These are phyloP conservation scores for Climacium dendroides DNA, from an alignment of 225 moss, liverwort and hornwort species.

Conservation along the genomic window DNA sequence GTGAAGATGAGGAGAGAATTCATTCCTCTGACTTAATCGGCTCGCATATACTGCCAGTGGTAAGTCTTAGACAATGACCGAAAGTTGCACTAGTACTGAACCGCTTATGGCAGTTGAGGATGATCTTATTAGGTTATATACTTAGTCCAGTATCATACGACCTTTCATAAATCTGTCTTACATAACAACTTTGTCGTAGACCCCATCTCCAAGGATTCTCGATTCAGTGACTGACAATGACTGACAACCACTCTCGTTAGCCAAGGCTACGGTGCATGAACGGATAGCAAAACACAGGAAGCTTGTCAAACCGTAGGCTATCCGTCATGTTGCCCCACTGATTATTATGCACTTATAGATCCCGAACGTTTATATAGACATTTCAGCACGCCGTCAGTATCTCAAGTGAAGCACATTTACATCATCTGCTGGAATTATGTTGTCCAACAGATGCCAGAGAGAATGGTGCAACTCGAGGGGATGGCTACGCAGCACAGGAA, in stretches of 20 bases:
- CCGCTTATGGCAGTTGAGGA: neutral
- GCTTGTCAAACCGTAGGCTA: neutral
- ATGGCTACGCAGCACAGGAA: conserved; percentile 19
- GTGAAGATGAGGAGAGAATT: neutral
- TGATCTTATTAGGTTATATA: neutral
- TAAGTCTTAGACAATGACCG: neutral
- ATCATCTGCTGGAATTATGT: neutral
- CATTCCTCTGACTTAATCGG: neutral
- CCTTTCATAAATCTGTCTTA: neutral
- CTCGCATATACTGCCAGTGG: neutral
- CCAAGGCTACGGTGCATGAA: neutral
- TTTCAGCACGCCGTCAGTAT: neutral
- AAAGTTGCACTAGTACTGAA: neutral
- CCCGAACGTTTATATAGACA: neutral
- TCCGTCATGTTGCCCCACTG: neutral
- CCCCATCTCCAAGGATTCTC: neutral
- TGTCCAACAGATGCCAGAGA: conserved; percentile 15
- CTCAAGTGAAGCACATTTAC: neutral
- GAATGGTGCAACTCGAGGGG: conserved; percentile 16
- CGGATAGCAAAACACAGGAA: neutral
- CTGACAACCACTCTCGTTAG: neutral
- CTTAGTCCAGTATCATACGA: neutral
- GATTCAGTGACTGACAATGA: neutral
- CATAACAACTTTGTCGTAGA: neutral
- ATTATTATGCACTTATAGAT: neutral